Evolutionary conservation across 2,329 filamentous ascomycete genomes (phyloP), one percentile per base, ranked within the genome.

Genomic region (Periconia digitata): DNA sequence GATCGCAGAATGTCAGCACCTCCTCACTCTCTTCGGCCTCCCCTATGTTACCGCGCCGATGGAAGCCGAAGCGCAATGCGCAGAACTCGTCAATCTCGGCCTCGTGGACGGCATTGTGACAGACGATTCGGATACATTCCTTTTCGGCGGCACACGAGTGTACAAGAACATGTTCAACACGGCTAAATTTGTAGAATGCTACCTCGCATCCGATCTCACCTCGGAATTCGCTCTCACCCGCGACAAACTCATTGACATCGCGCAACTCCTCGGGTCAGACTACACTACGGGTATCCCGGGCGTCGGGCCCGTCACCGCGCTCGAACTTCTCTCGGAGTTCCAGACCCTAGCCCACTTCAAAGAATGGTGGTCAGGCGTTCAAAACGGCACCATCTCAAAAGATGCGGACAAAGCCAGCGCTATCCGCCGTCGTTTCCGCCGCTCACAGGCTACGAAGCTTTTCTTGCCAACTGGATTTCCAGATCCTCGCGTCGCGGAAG

Each of bases 91-190:
- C 0, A 76, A 75, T 0, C 77, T 97, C 0, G 90, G 90, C 0
- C 83, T 97, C 0, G 95, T 99, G 8, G 95, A 99, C 67, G 94
- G 95, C 12, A 96, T 99, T 53, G 92, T 99, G 23, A 99, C 95
- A 0, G 94, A 99, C 63, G 94, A 99, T 68, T 95, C 89, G 2
- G 94, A 99, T 76, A 95, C 87, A 0, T 99, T 99, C 64, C 81
- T 99, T 1, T 99, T 99, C 70, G 95, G 94, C 16, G 95, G 94
- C 32, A 99, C 91, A 0, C 82, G 92, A 16, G 88, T 99, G 18
- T 99, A 99, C 79, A 99, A 99, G 72, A 99, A 99, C 76, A 95
- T 99, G 91, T 99, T 99, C 79, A 99, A 96, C 72, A 87, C 90
- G 61, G 94, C 94, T 71, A 99, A 99, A 69, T 95, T 90, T 61